These are phyloP conservation scores for Wickerhamiella allomyrinae DNA, from an alignment of 805 yeast genomes.

Conservation along the genomic window DNA sequence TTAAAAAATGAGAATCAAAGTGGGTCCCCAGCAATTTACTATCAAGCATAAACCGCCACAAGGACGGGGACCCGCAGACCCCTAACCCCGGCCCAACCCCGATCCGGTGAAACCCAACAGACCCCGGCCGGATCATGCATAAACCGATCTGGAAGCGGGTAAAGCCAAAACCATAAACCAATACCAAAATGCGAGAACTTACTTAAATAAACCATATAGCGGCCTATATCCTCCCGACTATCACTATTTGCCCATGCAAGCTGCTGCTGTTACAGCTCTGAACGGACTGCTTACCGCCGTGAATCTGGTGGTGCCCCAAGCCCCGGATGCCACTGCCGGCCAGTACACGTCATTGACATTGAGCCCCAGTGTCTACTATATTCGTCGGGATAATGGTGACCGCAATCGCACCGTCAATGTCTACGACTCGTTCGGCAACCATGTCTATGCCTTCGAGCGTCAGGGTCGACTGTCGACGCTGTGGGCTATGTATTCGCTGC, in stretches of 20 bases:
- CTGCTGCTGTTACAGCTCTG: neutral
- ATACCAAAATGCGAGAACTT: too few species aligned
- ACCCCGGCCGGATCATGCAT: too few species aligned
- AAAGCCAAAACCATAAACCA: too few species aligned
- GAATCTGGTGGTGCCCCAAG: neutral
- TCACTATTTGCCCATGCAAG: neutral
- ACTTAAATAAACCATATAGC: too few species aligned
- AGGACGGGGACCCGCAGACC: too few species aligned
- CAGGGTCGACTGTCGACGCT: slow-evolving; percentile 33
- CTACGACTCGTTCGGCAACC: slow-evolving; percentile 33
- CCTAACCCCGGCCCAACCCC: too few species aligned
- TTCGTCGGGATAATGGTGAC: slow-evolving; percentile 37
- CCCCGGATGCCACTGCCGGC: neutral
- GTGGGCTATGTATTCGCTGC: slow-evolving; percentile 37
- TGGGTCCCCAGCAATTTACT: too few species aligned
- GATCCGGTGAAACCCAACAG: too few species aligned
- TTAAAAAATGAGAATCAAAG: too few species aligned
- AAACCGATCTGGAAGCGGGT: too few species aligned
- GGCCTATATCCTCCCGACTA: too few species aligned
- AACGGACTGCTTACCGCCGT: neutral
- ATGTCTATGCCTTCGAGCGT: slow-evolving; percentile 39
- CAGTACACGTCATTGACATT: neutral
- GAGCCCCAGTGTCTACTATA: slow-evolving; percentile 28
- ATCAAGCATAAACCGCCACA: too few species aligned
- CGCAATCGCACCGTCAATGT: slow-evolving; percentile 35